Evolutionary conservation across 169 alveolate species (phyloP).

Genomic region (Babesia gibsoni): DNA sequence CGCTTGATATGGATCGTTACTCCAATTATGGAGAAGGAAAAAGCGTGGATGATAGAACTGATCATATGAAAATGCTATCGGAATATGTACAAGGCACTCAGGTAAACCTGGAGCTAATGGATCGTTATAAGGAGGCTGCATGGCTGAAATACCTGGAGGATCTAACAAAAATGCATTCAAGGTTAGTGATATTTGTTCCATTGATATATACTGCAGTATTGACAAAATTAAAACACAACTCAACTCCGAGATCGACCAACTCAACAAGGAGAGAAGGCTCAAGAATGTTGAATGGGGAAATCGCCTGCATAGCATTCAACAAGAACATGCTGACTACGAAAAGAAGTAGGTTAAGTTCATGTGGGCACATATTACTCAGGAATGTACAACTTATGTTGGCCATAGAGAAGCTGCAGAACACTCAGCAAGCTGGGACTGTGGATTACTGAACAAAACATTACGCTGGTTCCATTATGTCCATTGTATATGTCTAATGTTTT

Average conservation of each 20-base stretch:
- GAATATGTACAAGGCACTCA: constrained; percentile 56
- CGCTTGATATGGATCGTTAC: constrained; percentile 26
- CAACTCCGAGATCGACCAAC: constrained; percentile 26
- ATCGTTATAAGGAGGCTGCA: constrained; percentile 54
- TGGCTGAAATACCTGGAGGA: constrained; percentile 60
- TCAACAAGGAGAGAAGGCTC: constrained; percentile 47
- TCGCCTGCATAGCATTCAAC: constrained; percentile 9
- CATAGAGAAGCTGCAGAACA: constrained; percentile 43
- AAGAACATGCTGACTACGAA: constrained; percentile 44
- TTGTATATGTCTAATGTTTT: no score
- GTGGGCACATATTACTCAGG: background rate
- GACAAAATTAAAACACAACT: constrained; percentile 12
- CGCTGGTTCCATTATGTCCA: no score
- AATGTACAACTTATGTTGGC: constrained; percentile 33
- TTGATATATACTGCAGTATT: background rate
- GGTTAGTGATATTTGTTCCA: constrained; percentile 12
- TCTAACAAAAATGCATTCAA: constrained; percentile 8
- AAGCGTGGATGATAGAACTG: background rate
- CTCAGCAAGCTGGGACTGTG: background rate
- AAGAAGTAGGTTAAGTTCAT: background rate
- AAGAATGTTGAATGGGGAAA: constrained; percentile 39
- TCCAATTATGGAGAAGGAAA: background rate
- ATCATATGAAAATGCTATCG: constrained; percentile 24
- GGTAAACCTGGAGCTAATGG: constrained; percentile 56
- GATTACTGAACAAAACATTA: no score